phyloP scores from a whole-genome alignment of 1,284 basidiomycete species.

The Trichosporon asahii region DNA sequence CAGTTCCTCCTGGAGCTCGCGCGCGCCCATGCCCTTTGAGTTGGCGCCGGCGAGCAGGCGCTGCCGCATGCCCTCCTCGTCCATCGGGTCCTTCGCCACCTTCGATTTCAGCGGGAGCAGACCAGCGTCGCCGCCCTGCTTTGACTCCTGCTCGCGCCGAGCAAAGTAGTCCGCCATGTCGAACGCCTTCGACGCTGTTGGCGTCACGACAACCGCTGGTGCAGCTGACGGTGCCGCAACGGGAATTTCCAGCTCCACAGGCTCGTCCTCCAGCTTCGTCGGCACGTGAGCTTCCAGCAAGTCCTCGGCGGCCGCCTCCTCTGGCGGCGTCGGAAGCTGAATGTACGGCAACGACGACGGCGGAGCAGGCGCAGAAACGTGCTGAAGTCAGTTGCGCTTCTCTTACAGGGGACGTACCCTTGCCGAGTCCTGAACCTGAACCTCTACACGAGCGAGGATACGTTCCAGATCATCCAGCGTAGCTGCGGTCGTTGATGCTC shows the following conservation, averaged over 20 bases:
- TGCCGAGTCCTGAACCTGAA: slow-evolving; percentile 17
- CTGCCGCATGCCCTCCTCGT: slow-evolving; percentile 22
- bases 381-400: slow-evolving; percentile 13
- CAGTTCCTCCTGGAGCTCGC: slow-evolving; percentile 51
- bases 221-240: neutral
- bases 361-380: slow-evolving; percentile 18
- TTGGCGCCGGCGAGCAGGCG: slow-evolving; percentile 16
- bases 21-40: slow-evolving; percentile 31
- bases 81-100: slow-evolving; percentile 10
- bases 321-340: slow-evolving; percentile 16
- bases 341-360: slow-evolving; percentile 12
- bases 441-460: slow-evolving; percentile 25
- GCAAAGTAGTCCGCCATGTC: slow-evolving; percentile 35
- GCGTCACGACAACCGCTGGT: neutral
- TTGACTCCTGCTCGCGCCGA: slow-evolving; percentile 30
- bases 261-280: slow-evolving; percentile 15
- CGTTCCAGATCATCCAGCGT: slow-evolving; percentile 25
- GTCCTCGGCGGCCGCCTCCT: slow-evolving; percentile 11
- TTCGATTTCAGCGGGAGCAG: slow-evolving; percentile 34
- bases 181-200: slow-evolving; percentile 11
- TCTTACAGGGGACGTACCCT: slow-evolving; percentile 3
- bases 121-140: slow-evolving; percentile 32
- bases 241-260: neutral
- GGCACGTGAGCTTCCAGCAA: slow-evolving; percentile 20
- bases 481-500: slow-evolving; percentile 28